Evolutionary conservation across 2,329 filamentous ascomycete species (phyloP).

Genomic region (Arthrobotrys sphaeroides): DNA sequence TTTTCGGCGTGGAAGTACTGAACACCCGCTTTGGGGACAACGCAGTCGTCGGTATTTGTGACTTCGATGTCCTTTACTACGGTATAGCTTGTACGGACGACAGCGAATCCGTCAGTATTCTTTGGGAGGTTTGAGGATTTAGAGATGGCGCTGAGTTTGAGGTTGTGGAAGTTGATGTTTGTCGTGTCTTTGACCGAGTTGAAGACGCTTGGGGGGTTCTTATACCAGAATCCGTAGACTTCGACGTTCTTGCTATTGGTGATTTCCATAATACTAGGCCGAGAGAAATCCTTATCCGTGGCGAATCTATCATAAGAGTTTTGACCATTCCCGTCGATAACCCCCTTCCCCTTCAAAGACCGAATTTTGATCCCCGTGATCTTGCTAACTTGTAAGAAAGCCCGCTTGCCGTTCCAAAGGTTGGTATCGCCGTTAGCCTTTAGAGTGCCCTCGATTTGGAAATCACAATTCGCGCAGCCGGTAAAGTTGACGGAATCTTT

Average conservation of each 20-base stretch:
- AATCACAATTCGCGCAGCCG: constrained; percentile 63
- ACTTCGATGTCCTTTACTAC: constrained; percentile 61
- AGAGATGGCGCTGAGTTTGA: constrained; percentile 62
- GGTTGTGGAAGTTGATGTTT: constrained; percentile 60
- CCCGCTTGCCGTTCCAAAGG: constrained; percentile 63
- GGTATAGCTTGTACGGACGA: constrained; percentile 61
- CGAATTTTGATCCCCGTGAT: constrained; percentile 62
- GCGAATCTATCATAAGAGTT: constrained; percentile 63
- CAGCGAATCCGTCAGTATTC: constrained; percentile 64
- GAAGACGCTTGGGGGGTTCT: constrained; percentile 65
- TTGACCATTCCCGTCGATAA: constrained; percentile 66
- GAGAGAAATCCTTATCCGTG: constrained; percentile 60
- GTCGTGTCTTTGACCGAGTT: constrained; percentile 60
- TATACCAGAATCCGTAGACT: constrained; percentile 61
- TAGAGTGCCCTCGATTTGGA: constrained; percentile 64
- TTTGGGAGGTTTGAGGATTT: constrained; percentile 61
- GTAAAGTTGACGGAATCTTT: constrained; percentile 63
- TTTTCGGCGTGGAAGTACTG: constrained; percentile 62
- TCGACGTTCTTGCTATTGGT: constrained; percentile 61
- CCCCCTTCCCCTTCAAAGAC: constrained; percentile 61
- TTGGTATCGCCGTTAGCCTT: constrained; percentile 61
- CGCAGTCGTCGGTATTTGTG: constrained; percentile 64
- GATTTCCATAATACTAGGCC: constrained; percentile 63
- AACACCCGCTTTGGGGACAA: constrained; percentile 63
- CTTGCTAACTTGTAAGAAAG: constrained; percentile 62